Base-by-base conservation (phyloP, 176 grass and related monocot genomes). In the Aegilops bicornis region DNA sequence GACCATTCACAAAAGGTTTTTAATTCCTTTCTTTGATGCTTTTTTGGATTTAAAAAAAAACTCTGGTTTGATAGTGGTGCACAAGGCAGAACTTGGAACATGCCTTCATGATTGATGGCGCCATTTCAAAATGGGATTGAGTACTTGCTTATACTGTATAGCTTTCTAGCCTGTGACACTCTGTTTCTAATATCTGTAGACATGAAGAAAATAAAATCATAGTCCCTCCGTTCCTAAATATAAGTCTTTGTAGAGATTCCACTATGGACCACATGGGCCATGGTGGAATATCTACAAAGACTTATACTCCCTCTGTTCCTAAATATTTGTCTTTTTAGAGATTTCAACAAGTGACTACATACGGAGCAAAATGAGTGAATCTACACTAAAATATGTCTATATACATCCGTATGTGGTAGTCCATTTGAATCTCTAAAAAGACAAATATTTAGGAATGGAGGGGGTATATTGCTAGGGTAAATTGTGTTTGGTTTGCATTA, bases 401-500 rank as follows among this genome's bases (percentile, higher is more conserved):
- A 27, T 27, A 27, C 27, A 27, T 27, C 27, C 27, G 27, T 27
- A 27, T 27, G 27, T 27, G 27, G 27, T 27, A 27, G 27, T 27
- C 27, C 27, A 27, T 27, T 27, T 27, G 27, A 27, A 27, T 27
- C 27, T 27, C 27, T 27, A 27, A 27, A 27, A 27, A 27, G 27
- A 27, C 27, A 27, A 27, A 27, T 27, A 27, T 27, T 27, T 27
- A 27, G 27, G 27, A 27, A 27, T 27, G 27, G 27, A 27, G 27
- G 27, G 27, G 27, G 27, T 27, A 43, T 59, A 7, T 56, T 85
- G 31, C 69, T 61, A 42, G 42, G 47, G 32, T 23, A 42, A 45
- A 70, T 8, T 47, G 11, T 88, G 7, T 89, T 89, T 27, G 15
- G 19, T 81, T 81, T 80, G 33, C 33, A 62, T 78, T 19, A 71